phyloP scores from a whole-genome alignment of 73 alveolate genomes.

The Urostyla sp. region DNA sequence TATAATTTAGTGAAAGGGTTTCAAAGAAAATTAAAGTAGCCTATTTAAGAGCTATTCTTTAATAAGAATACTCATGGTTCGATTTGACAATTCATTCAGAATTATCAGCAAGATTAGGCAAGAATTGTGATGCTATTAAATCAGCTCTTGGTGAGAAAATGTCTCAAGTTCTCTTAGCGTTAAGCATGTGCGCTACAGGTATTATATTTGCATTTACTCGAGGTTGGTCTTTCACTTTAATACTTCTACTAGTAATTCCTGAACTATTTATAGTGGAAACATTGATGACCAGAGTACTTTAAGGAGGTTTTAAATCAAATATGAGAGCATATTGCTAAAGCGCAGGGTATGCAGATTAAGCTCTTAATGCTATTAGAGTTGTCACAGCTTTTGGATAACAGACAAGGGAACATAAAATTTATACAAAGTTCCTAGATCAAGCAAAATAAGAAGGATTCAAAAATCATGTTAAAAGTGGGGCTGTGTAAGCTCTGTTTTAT shows the following conservation, averaged over 20 bases:
- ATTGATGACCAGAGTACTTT: conserved; percentile 43
- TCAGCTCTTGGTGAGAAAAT: conserved; percentile 78
- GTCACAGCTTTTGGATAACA: conserved; percentile 73
- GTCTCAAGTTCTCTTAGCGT: conserved; percentile 61
- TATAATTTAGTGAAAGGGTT: conserved; percentile 44
- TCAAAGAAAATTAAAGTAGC: conserved; percentile 54
- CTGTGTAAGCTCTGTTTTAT: conserved; percentile 3
- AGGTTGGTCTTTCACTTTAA: conserved; percentile 77
- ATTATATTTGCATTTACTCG: conserved; percentile 58
- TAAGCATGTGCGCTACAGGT: conserved; percentile 62
- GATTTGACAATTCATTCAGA: conserved; percentile 76
- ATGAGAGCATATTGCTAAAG: conserved; percentile 55
- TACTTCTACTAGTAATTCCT: conserved; percentile 68
- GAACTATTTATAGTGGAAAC: conserved; percentile 9
- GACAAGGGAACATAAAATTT: conserved; percentile 22
- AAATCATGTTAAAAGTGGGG: conserved; percentile 10
- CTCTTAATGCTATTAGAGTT: conserved; percentile 77
- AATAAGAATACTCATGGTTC: conserved; percentile 82
- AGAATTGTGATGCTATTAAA: conserved; percentile 65
- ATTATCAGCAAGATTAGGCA: conserved; percentile 60
- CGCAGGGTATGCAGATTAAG: conserved; percentile 83
- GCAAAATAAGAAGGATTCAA: conserved; percentile 34
- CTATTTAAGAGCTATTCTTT: conserved; percentile 70
- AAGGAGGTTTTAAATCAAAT: conserved; percentile 43
- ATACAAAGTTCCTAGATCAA: conserved; percentile 1